Base-by-base conservation (phyloP, 495 filamentous ascomycete genomes). In the Aspergillus bertholletiae region DNA sequence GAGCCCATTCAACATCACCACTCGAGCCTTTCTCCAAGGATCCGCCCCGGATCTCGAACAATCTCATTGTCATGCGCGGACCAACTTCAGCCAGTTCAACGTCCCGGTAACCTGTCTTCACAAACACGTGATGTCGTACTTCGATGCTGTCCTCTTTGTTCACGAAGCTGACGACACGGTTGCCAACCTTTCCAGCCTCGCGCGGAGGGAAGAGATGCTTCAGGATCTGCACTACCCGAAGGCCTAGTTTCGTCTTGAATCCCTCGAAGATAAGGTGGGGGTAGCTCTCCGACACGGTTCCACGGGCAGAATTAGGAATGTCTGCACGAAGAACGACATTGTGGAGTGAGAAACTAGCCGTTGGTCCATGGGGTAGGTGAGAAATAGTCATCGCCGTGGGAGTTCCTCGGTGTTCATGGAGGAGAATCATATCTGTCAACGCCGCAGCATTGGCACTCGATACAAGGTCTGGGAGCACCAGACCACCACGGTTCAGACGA, bases 21-120 rank as follows among this genome's bases (percentile, higher is more conserved):
- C 91, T 89, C 59, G 95, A 96, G 62, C 69, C 73, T 57, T 93
- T 95, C 65, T 97, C 94, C 43, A 96, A 74, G 2, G 93, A 94
- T n/a, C 94, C 93, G 49, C 88, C 85, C 45, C 91, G 80, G 55
- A 99, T 96, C 69, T 96, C 90, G 73, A 97, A 99, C 23, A 92
- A 79, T 63, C 88, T 82, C 92, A 99, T 95, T 5, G 92, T 95
- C 88, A 97, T 96, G 52, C 94, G 79, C 5, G 94, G 94, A 0
- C 94, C 94, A 39, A 98, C 95, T 70, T 98, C 94, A 17, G 90
- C 89, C 56, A 98, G 72, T 72, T 97, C 93, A 11, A 97, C 92
- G 56, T 86, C 88, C 60, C 92, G 81, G 66, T 91, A 94, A 15
- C 88, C 83, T 6, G 89, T 94, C 71, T 86, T 85, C 15, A 93